Percentiles rank a stretch among this genome's conserved stretches.
Conservation (phyloP, 78 protist species). For the Salpingoeca rosetta region DNA sequence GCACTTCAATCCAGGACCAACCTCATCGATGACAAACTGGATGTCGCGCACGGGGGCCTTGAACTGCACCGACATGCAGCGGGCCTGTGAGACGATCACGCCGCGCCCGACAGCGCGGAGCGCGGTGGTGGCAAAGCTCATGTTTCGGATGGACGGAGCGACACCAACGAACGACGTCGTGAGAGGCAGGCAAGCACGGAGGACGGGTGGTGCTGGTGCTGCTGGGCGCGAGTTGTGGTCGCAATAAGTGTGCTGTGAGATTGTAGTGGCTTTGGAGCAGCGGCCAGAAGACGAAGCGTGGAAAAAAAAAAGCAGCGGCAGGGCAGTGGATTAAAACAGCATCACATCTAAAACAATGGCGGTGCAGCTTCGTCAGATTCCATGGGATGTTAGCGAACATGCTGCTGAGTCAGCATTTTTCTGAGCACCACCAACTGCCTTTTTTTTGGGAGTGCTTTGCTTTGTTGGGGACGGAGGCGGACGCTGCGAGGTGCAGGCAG, state of each 20-base stretch:
- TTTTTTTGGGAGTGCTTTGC: too few relatives aligned
- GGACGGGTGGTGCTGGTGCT: not conserved
- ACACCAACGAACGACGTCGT: not conserved
- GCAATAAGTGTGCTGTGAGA: not conserved
- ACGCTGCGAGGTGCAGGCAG: too few relatives aligned
- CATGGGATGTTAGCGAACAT: too few relatives aligned
- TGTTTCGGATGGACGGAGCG: not conserved
- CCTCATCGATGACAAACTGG: slow-evolving; percentile 11
- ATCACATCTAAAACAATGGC: not conserved
- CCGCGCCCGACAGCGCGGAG: not conserved
- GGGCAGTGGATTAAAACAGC: too few relatives aligned
- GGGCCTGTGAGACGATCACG: not conserved
- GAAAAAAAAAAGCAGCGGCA: too few relatives aligned
- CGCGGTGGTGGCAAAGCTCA: not conserved
- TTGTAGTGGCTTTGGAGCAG: too few relatives aligned
- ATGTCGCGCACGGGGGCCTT: slow-evolving; percentile 24
- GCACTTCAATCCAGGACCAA: too few relatives aligned
- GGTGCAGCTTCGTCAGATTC: not conserved
- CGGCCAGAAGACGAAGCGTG: too few relatives aligned
- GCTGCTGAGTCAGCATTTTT: too few relatives aligned
- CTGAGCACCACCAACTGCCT: too few relatives aligned
- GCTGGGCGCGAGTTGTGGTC: not conserved
- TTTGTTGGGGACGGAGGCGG: too few relatives aligned
- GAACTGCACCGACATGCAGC: not conserved
- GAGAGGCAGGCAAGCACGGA: not conserved